A percentile compares a stretch with the other conserved stretches of the same genome.
Evolutionary conservation across 78 protist species (phyloP).

Genomic region (Trichosphaerium sp.): DNA sequence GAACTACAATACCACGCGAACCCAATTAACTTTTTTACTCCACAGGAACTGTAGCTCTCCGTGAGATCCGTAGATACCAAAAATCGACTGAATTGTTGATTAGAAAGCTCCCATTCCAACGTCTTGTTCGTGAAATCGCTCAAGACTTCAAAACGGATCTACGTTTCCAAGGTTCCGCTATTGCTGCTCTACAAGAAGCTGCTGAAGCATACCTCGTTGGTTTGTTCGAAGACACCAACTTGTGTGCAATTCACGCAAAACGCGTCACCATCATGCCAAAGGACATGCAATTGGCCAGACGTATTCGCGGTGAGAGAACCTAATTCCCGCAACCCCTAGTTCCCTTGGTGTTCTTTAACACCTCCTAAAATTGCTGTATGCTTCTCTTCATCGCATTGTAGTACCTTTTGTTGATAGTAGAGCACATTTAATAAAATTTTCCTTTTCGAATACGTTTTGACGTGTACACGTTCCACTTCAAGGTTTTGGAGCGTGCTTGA

Average conservation of each 20-base stretch:
- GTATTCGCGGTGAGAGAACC: constrained; percentile 90
- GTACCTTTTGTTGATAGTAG: too few species aligned
- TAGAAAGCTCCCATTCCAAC: constrained; percentile 65
- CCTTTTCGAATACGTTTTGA: too few species aligned
- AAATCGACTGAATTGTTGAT: constrained; percentile 75
- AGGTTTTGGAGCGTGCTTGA: too few species aligned
- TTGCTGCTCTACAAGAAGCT: constrained; percentile 89
- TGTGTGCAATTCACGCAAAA: constrained; percentile 85
- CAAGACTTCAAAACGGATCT: constrained; percentile 76
- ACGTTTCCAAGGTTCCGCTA: constrained; percentile 81
- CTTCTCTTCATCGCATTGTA: too few species aligned
- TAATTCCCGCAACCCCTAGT: constrained; percentile 37
- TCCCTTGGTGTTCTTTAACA: constrained; percentile 42
- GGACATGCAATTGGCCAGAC: constrained; percentile 84
- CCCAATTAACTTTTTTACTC: too few species aligned
- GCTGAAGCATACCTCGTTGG: constrained; percentile 88
- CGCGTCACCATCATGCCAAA: constrained; percentile 84
- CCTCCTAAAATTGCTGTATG: too few species aligned
- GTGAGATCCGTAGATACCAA: constrained; percentile 86
- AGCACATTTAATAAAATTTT: too few species aligned
- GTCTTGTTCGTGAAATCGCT: constrained; percentile 60
- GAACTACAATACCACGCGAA: too few species aligned
- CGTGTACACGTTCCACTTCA: too few species aligned
- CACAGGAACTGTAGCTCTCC: constrained; percentile 85
- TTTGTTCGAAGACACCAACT: constrained; percentile 87